Evolutionary conservation across 1,139 yeast species (phyloP).

Genomic region (Geotrichum cucujoidarum): DNA sequence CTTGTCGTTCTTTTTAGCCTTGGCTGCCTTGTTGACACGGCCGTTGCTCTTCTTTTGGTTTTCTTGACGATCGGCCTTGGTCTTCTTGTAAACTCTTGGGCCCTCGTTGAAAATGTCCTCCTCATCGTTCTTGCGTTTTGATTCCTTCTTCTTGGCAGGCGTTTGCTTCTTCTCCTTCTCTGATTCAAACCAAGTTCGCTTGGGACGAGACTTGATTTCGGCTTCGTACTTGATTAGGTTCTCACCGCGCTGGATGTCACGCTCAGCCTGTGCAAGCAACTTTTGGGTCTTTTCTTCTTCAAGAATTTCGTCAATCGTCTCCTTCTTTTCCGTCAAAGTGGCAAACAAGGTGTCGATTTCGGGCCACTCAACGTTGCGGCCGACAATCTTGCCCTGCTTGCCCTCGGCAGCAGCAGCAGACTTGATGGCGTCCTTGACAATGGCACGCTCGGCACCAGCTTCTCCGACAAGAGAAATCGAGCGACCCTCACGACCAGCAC

Average conservation of each 20-base stretch:
- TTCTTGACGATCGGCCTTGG: constrained; percentile 29
- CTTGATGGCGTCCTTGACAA: constrained; percentile 83
- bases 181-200: constrained; percentile 92
- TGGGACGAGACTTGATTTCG: constrained; percentile 86
- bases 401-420: constrained; percentile 44
- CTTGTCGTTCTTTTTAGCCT: constrained; percentile 28
- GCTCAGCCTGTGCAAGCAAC: constrained; percentile 80
- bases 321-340: constrained; percentile 54
- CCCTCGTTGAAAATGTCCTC: constrained; percentile 37
- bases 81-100: constrained; percentile 32
- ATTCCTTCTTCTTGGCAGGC: constrained; percentile 46
- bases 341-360: constrained; percentile 66
- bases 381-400: constrained; percentile 51
- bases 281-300: constrained; percentile 87
- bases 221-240: constrained; percentile 72
- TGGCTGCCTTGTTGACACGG: constrained; percentile 39
- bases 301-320: constrained; percentile 65
- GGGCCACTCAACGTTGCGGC: constrained; percentile 82
- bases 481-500: constrained; percentile 96
- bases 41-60: constrained; percentile 22
- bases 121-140: constrained; percentile 61
- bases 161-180: constrained; percentile 58
- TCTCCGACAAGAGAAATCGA: constrained; percentile 94
- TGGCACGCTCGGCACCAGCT: constrained; percentile 71
- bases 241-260: constrained; percentile 81